Percentiles rank a stretch among this genome's conserved stretches.
Evolutionary conservation across 2,329 filamentous ascomycete genomes (phyloP).

Genomic region (Aspergillus sp.): DNA sequence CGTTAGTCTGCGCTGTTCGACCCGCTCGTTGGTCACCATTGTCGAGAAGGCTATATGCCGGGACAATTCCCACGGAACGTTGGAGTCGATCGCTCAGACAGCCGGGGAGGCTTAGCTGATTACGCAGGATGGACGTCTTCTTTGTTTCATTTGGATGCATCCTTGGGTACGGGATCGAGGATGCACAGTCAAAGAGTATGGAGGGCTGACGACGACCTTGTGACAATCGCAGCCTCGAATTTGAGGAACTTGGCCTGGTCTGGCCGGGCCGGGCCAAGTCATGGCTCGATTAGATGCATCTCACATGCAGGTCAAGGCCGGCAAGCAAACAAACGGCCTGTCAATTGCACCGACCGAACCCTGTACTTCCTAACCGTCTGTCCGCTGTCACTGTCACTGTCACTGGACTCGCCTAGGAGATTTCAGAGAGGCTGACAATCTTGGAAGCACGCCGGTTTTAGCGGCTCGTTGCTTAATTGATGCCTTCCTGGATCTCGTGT

Average conservation of each 20-base stretch:
- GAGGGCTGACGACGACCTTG: neutral
- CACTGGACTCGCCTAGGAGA: neutral
- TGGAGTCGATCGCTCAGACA: neutral
- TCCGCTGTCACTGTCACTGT: neutral
- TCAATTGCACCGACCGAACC: neutral
- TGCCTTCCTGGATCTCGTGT: neutral
- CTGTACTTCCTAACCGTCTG: neutral
- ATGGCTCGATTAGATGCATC: neutral
- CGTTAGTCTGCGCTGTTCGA: neutral
- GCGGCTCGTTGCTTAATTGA: neutral
- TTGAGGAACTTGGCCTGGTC: neutral
- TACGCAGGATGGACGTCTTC: neutral
- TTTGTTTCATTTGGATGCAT: no score
- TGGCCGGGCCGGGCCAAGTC: no score
- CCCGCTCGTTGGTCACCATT: no score
- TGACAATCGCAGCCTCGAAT: neutral
- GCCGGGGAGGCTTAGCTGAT: neutral
- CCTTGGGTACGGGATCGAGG: neutral
- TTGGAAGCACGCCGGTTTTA: neutral
- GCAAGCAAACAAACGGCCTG: neutral
- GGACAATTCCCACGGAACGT: neutral
- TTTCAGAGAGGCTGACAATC: neutral
- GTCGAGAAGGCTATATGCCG: neutral
- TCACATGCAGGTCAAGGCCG: neutral
- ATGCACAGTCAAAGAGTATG: neutral